Evolutionary conservation across 2,329 filamentous ascomycete genomes (phyloP), one percentile per base, ranked within the genome.

Genomic region (Aspergillus fumigatiaffinis): DNA sequence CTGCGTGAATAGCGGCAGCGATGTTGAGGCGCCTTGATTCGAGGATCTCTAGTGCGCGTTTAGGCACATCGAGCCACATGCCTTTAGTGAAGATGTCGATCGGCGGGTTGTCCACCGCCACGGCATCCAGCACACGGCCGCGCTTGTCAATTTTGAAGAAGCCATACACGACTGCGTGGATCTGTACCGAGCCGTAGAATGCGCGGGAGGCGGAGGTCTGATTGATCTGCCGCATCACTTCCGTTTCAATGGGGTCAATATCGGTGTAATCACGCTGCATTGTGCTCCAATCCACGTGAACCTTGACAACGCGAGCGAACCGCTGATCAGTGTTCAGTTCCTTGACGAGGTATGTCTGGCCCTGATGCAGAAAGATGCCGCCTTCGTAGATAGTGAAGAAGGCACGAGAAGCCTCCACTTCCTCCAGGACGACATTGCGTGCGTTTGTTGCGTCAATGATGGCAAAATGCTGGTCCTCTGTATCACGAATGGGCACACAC

Each of bases 331-430:
- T 88, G 60, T 85, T 85, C 68, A 97, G 92, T 66, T 97, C 92
- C 65, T 91, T 89, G 53, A 99, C 90, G 2, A 97, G 82, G 69
- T 96, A 99, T 1, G 88, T 93, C 61, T 87, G 86, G n/a, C 94
- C 94, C 76, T 99, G 94, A 67, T 99, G 94, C 4, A 99, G 80
- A 76, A 96, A 99, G 60, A 99, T 97, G 48, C 91, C 94, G 12
- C 94, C 94, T 72, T 97, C 93, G 73, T 99, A 99, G 58, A 99
- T 84, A 1, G 92, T 96, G 74, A 96, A 97, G 64, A 91, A 93
- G 1, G 93, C 93, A n/a, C 94, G 86, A 1, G 90, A 94, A 1
- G 92, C 91, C 75, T 97, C 94, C n/a, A 99, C 83, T 75, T 97
- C 92, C 78, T 99, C 94, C 1, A 99, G 82, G 0, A 99, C 89